Base-by-base conservation (phyloP, 352 stramenopile species). In the Paralagenidium karlingii region DNA sequence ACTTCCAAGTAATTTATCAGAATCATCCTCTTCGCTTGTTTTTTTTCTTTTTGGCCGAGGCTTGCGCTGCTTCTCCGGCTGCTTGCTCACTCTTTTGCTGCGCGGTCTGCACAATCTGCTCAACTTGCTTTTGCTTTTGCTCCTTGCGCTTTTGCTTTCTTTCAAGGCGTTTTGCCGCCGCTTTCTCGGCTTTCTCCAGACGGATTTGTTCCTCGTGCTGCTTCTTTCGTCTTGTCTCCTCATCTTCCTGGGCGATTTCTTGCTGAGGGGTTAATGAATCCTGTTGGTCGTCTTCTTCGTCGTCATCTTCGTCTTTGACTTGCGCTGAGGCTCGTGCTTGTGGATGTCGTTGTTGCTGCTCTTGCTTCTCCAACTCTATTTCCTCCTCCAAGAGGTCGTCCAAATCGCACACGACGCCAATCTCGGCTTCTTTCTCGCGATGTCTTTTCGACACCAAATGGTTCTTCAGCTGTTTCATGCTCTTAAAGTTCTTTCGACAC, bases 401-500 rank as follows among this genome's bases (percentile, higher is more conserved):
- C 13, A 52, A 61, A 21, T 61, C 58, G 3, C 53, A 48, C 9
- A 20, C 21, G 15, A 84, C 49, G n/a, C 73, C 69, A n/a, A 88
- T 51, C 24, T 83, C 63, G 9, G 67, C 29, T 41, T 87, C 76
- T 48, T 68, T 79, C 16, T 87, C 78, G 19, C 63, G 68, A 38
- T 91, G 78, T 39, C 88, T 91, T 34, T 86, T 91, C 3, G 71
- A 87, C 20, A 49, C 63, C 1, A 88, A 41, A 45, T 91, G 75
- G 47, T 87, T 88, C 29, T 80, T 49, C 16, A 89, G 55, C 47
- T 91, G 78, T 47, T 89, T 89, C 20, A 61, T 45, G 5, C 75
- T 86, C 59, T 85, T 88, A 58, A 91, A 91, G 3, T 58, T 71
- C 49, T 91, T 88, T 46, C 60, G 74, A 49, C 78, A 91, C 40